phyloP scores from a whole-genome alignment of 2,329 filamentous ascomycete species.

The Colletotrichum salicis region DNA sequence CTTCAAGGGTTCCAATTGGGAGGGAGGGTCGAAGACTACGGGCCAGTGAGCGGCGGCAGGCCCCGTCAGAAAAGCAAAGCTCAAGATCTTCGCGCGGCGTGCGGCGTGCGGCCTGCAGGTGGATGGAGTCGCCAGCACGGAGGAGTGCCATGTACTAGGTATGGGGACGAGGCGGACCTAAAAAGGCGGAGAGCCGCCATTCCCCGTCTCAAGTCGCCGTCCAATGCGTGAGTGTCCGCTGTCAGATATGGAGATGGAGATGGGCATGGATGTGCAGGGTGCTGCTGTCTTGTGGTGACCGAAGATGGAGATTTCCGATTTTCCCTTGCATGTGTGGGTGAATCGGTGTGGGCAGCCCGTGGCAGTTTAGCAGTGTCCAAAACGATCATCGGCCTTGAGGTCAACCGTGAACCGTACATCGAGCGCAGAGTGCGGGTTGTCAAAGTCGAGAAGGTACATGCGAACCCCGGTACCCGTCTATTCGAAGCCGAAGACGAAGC shows the following conservation, averaged over 20 bases:
- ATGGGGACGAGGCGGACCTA: background rate
- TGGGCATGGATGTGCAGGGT: background rate
- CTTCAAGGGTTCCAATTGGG: background rate
- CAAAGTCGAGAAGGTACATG: background rate
- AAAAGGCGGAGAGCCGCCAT: background rate
- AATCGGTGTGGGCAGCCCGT: background rate
- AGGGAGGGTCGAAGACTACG: background rate
- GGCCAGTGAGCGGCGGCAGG: background rate
- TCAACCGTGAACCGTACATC: too few species aligned
- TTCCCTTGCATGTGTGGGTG: background rate
- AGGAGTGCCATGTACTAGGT: background rate
- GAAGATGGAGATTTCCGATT: background rate
- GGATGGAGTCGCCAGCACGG: background rate
- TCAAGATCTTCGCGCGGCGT: background rate
- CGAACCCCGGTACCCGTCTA: background rate
- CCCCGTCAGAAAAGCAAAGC: background rate
- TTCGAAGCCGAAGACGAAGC: background rate
- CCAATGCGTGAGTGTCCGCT: background rate
- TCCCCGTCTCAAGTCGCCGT: background rate
- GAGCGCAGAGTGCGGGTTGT: background rate
- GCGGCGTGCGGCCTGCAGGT: background rate
- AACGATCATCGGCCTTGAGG: background rate
- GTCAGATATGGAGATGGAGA: background rate
- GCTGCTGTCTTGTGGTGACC: background rate
- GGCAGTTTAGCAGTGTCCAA: background rate